Percentiles rank a stretch among this genome's conserved stretches.
phyloP scores from a whole-genome alignment of 73 alveolate genomes.

The Stentor roeselii region DNA sequence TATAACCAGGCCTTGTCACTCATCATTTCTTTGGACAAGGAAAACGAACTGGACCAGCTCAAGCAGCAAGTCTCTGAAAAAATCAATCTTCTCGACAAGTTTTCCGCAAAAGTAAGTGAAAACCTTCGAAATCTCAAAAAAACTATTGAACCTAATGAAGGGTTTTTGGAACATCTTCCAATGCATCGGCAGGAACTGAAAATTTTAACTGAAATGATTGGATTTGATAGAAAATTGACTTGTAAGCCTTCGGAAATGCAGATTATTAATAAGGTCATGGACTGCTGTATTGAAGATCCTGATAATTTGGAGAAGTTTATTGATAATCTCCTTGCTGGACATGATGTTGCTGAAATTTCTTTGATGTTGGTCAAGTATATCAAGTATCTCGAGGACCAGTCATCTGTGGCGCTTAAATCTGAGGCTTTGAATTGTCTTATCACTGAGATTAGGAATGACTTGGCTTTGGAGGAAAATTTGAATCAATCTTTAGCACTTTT shows the following conservation, averaged over 20 bases:
- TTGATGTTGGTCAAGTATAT: background rate
- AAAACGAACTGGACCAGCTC: background rate
- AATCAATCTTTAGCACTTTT: background rate
- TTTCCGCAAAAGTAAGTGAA: background rate
- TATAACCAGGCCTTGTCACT: background rate
- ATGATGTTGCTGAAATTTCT: conserved; percentile 14
- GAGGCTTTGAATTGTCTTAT: background rate
- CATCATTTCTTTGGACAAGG: background rate
- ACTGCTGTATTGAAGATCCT: background rate
- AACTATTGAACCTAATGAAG: background rate
- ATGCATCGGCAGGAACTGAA: background rate
- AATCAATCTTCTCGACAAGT: background rate
- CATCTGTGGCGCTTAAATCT: background rate
- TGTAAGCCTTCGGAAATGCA: conserved; percentile 15
- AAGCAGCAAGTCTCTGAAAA: background rate
- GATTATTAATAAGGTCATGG: background rate
- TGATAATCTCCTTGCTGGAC: conserved; percentile 1
- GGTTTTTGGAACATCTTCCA: background rate
- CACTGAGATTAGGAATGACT: conserved; percentile 1
- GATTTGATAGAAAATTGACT: background rate
- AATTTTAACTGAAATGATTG: background rate
- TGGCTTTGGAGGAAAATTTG: background rate
- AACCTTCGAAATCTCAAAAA: background rate
- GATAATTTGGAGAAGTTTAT: background rate
- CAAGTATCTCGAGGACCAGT: background rate